phyloP scores from a whole-genome alignment of 768 basidiomycete species.

The Coprinopsis strossmayeri region DNA sequence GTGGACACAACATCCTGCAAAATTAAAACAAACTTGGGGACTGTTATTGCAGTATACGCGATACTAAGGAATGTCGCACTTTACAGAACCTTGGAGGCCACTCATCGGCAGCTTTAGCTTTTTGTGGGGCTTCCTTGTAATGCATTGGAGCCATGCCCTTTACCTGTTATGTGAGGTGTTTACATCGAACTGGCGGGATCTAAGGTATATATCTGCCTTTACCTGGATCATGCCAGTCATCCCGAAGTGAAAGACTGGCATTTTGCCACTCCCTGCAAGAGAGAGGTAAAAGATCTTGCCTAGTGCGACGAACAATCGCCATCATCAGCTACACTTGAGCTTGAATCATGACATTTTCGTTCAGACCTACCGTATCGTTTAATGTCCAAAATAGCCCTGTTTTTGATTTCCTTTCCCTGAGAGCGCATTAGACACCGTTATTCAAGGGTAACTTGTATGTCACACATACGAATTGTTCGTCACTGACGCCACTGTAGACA shows the following conservation, averaged over 20 bases:
- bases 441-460: not conserved
- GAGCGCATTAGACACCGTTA: slow-evolving; percentile 7
- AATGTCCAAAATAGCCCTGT: slow-evolving; percentile 39
- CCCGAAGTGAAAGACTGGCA: slow-evolving; percentile 74
- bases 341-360: too few species aligned
- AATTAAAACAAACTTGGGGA: slow-evolving; percentile 54
- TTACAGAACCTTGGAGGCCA: slow-evolving; percentile 71
- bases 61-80: too few species aligned
- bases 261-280: slow-evolving; percentile 51
- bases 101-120: slow-evolving; percentile 28
- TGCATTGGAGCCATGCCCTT: slow-evolving; percentile 42
- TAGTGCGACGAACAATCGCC: too few species aligned
- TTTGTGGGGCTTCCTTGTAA: slow-evolving; percentile 38
- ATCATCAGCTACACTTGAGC: too few species aligned
- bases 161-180: slow-evolving; percentile 22
- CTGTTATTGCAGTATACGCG: too few species aligned
- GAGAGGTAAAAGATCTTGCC: slow-evolving; percentile 66
- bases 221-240: slow-evolving; percentile 83
- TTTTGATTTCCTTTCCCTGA: slow-evolving; percentile 49
- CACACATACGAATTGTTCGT: slow-evolving; percentile 54
- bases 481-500: slow-evolving; percentile 52
- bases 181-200: too few species aligned
- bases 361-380: slow-evolving; percentile 45
- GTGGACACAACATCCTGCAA: slow-evolving; percentile 28
- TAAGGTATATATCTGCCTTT: too few species aligned